These are phyloP conservation scores for Kockiozyma suomiensis DNA, from an alignment of 805 yeast species.

Conservation along the genomic window DNA sequence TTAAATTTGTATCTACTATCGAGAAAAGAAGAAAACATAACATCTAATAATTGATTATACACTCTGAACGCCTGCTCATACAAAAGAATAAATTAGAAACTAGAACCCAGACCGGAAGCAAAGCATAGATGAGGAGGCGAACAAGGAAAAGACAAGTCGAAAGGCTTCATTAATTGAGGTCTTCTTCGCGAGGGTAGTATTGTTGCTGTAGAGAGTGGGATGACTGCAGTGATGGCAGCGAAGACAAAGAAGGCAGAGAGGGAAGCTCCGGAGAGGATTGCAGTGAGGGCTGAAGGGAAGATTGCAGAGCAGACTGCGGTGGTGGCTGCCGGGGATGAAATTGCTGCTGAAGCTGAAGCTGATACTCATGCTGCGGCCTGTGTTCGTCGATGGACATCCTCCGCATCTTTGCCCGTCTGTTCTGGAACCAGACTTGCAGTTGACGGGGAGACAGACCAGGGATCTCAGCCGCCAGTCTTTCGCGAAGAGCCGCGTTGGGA, in stretches of 20 bases:
- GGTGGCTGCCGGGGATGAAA: not conserved
- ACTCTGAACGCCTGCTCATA: not conserved
- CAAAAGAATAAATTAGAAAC: not conserved
- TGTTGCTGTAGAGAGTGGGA: not conserved
- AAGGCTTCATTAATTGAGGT: not conserved
- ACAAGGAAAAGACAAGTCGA: not conserved
- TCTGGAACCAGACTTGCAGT: conserved; percentile 35
- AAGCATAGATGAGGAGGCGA: not conserved
- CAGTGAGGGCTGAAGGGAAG: not conserved
- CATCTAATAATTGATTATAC: not conserved
- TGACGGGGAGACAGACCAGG: conserved; percentile 31
- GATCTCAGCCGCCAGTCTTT: conserved; percentile 27
- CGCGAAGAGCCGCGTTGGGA: conserved; percentile 28
- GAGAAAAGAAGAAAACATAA: not conserved
- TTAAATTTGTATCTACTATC: not conserved
- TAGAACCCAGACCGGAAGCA: not conserved
- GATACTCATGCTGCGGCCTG: not conserved
- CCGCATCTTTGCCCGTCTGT: conserved; percentile 30
- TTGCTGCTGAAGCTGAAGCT: not conserved
- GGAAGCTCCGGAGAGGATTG: not conserved
- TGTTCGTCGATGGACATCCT: conserved; percentile 11
- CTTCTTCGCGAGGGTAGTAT: conserved; percentile 11
- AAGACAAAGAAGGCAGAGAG: not conserved
- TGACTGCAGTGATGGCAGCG: not conserved
- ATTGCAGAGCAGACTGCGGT: not conserved